Percentiles rank a stretch among this genome's conserved stretches.
phyloP scores from a whole-genome alignment of 2,329 filamentous ascomycete species.

The Sarocladium strictum region DNA sequence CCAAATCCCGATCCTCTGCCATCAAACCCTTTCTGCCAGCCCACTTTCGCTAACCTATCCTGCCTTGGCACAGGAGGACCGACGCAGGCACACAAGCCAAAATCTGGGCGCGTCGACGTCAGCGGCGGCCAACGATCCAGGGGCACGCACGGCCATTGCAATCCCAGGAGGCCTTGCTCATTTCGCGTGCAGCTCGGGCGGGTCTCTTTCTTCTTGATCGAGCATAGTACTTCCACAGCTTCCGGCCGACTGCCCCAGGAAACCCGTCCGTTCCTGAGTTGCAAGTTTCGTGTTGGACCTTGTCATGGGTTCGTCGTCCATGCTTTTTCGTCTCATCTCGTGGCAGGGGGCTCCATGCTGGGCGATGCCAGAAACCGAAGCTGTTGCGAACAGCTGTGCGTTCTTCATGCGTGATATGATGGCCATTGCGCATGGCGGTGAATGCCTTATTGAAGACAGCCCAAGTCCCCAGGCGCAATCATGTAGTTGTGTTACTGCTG shows the following conservation, averaged over 20 bases:
- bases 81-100: background rate
- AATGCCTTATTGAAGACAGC: background rate
- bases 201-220: background rate
- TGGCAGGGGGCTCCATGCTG: background rate
- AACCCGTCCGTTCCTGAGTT: background rate
- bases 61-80: background rate
- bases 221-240: background rate
- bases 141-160: background rate
- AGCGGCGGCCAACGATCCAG: background rate
- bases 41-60: background rate
- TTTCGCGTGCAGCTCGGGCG: background rate
- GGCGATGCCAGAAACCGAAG: background rate
- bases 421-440: background rate
- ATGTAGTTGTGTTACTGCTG: no score
- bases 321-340: background rate
- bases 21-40: background rate
- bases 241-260: background rate
- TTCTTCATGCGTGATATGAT: background rate
- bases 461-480: no score
- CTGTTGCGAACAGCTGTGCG: background rate
- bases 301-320: background rate
- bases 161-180: background rate
- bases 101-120: slow-evolving; percentile 2
- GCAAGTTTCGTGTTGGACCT: background rate
- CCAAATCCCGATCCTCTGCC: background rate